Evolutionary conservation across 768 basidiomycete species (phyloP), one percentile per base, ranked within the genome.

Genomic region (Tremella mesenterica): DNA sequence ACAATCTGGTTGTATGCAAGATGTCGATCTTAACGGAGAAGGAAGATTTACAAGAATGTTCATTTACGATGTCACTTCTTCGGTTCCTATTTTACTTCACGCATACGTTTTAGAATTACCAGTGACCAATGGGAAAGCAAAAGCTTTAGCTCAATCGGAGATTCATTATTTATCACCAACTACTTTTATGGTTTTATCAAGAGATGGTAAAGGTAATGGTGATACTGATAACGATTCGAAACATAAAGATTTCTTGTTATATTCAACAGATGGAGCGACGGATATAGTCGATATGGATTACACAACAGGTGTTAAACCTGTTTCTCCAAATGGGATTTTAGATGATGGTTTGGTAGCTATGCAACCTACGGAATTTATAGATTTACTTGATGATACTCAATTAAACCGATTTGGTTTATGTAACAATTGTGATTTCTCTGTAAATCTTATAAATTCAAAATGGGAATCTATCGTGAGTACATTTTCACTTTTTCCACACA

Each of bases 341-440:
- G 74, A 76, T 56, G 65, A 67, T 2, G 72, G 54, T 34, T 77
- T 84, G 63, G 77, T 70, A 0, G 78, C 83, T 5, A 83, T 80
- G 0, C 71, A 71, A 5, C 83, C 83, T 56, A 75, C 78, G 0
- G 69, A 77, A 1, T 85, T 84, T 61, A 78, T 84, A 20, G 74
- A 79, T 68, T 77, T 77, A 25, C 72, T 82, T 34, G 79, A 85
- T 58, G 66, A 75, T 6, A 74, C 71, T 9, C 79, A 83, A 62
- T 75, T 85, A 1, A 78, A 75, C 2, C 69, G 81, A 33, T 84
- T 84, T 57, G 83, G 83, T 8, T 72, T 85, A 18, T 83, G 83
- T 30, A 71, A 71, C 39, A 63, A 55, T 34, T 58, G 61, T 16
- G 61, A 52, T 28, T 60, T 60, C 50, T 79, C 83, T 56, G 56